Percentiles rank a stretch among this genome's conserved stretches.
phyloP scores from a whole-genome alignment of 2,329 filamentous ascomycete genomes.

The Sclerotiophoma versabilis region DNA sequence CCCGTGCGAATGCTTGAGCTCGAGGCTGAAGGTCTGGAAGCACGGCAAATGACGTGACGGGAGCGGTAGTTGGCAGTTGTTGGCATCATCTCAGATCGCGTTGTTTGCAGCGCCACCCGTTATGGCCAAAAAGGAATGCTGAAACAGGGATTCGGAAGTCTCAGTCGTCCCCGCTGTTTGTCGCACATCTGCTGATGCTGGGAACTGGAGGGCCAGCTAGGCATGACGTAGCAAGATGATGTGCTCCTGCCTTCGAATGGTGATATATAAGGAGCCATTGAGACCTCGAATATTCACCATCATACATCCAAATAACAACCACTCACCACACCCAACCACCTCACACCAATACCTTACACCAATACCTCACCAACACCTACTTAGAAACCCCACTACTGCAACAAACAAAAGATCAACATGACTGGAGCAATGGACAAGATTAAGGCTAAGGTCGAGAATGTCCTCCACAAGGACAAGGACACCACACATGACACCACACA shows the following conservation, averaged over 20 bases:
- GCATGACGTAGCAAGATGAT: constrained; percentile 31
- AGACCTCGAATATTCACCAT: constrained; percentile 4
- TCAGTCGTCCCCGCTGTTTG: constrained; percentile 19
- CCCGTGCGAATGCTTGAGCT: constrained; percentile 4
- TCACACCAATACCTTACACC: constrained; percentile 4
- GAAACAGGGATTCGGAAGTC: constrained; percentile 27
- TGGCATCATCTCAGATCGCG: constrained; percentile 21
- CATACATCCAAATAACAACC: constrained; percentile 21
- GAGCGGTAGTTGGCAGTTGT: constrained; percentile 5
- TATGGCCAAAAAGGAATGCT: constrained; percentile 18
- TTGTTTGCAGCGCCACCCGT: constrained; percentile 21
- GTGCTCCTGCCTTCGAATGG: constrained; percentile 15
- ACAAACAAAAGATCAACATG: constrained; percentile 29
- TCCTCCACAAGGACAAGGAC: constrained; percentile 47
- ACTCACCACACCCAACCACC: constrained; percentile 12
- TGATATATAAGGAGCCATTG: constrained; percentile 27
- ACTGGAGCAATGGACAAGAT: constrained; percentile 45
- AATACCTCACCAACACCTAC: constrained; percentile 3
- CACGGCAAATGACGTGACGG: constrained; percentile 23
- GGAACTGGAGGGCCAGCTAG: constrained; percentile 1
- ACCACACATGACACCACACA: constrained; percentile 23
- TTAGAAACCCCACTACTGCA: constrained; percentile 9
- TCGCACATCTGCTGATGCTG: constrained; percentile 28
- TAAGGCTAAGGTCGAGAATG: constrained; percentile 49
- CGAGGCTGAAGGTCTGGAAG: constrained; percentile 16